Base-by-base conservation (phyloP, 1,284 basidiomycete genomes). In the Somion occarium region DNA sequence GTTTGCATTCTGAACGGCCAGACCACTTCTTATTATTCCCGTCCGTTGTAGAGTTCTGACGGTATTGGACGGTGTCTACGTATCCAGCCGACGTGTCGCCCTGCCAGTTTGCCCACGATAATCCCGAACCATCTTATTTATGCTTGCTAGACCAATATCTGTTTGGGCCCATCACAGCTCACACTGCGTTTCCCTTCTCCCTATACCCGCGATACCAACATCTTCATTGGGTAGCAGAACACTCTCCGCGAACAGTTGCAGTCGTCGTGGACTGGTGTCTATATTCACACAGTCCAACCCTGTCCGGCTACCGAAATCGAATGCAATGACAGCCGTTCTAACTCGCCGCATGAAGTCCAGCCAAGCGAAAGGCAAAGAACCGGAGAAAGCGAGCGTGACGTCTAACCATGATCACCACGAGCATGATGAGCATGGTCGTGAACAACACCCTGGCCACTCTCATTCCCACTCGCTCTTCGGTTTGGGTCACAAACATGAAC, bases 401-500 rank as follows among this genome's bases (percentile, higher is more conserved):
- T 43, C 46, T 45, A 38, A 57, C 26, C 56, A 57, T 44, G 58
- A 59, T 38, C 62, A 57, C 41, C 50, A 64, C 37, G 51, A 68
- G 37, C 64, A 60, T 43, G 46, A 56, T 5, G 57, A 56, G 1
- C 61, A 71, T 48, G 60, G 61, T 20, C 64, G 66, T 5, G 57
- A 62, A 70, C 0, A 34, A 34, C 30, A 34, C 15, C 7, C 7
- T 7, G 30, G 30, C 7, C 79, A 79, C 57, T 75, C 76, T 9
- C 80, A 83, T 55, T 78, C 79, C 2, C 77, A 78, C 57, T 76
- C 76, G 26, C 62, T 83, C 55, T 79, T 85, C 54, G 64, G 66
- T 0, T 52, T 66, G 7, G 50, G 60, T 1, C 84, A 88, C 60
- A 77, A 78, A 7, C 88, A 91, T 63, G 78, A 79, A 38, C 85